Evolutionary conservation across 371 early-diverging fungal species (phyloP), one percentile per base, ranked within the genome.

Genomic region (Rhizomucor miehei): DNA sequence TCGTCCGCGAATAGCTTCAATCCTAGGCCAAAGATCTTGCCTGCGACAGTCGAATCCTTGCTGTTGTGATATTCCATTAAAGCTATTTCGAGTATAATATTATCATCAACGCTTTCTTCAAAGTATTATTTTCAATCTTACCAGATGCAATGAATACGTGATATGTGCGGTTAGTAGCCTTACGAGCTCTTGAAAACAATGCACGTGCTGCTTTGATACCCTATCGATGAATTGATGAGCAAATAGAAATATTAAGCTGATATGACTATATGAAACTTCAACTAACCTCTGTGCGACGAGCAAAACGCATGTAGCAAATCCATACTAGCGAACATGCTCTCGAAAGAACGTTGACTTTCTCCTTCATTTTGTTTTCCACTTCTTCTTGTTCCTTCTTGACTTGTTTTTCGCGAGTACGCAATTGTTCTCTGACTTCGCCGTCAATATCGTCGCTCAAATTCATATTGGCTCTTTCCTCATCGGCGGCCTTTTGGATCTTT

Each of bases 31-130:
- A 98, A 95, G n/a, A 98, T 86, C 56, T 89, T 89, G 45, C 90
- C 92, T 0, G 97, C 94, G 52, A 96, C 82, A 4, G 60, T 73
- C 0, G 87, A 70, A 55, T 93, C 91, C 68, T 94, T 93, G 57
- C 86, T 91, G 56, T 88, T 84, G 60, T 95, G 90, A 65, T 90
- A 93, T 73, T 97, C 98, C 91, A 96, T 90, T 51, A 93, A 60
- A 3, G 96, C 98, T 73, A 73, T 40, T 5, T 52, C n/a, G n/a
- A n/a, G n/a, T n/a, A n/a, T n/a, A n/a, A n/a, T n/a, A n/a, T n/a
- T n/a, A n/a, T n/a, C 19, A 5, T 53, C 17, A 56, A 14, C 54
- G 54, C 13, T 16, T 10, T 13, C 10, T 38, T 12, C 38, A 19
- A 17, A 44, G 23, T 20, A 6, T 21, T 20, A 24, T 34, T 20